Conservation (phyloP, 1,139 yeast genomes). For the Entelexis sorbosivorans region DNA sequence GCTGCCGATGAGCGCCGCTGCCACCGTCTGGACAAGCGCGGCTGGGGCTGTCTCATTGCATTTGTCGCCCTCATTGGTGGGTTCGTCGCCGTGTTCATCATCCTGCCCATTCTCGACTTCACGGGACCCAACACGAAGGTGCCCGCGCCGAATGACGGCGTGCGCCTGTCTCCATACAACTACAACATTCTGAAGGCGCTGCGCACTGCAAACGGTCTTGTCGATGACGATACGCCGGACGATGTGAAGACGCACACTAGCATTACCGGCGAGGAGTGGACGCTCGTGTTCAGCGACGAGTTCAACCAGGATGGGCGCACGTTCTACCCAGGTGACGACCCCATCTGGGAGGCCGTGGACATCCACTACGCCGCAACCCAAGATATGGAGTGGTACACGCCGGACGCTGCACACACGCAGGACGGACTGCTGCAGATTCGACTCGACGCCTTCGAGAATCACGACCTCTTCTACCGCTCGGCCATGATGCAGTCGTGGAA, state of each 20-base stretch:
- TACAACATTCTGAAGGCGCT: conserved; percentile 55
- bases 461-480: conserved; percentile 61
- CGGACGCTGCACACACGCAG: conserved; percentile 63
- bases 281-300: conserved; percentile 69
- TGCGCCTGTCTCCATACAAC: conserved; percentile 42
- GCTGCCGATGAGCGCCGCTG: conserved; percentile 59
- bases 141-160: conserved; percentile 14
- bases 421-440: conserved; percentile 56
- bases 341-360: conserved; percentile 69
- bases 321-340: conserved; percentile 74
- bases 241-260: conserved; percentile 39
- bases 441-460: conserved; percentile 64
- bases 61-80: conserved; percentile 47
- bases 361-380: conserved; percentile 67
- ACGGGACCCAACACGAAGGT: conserved; percentile 38
- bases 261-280: conserved; percentile 53
- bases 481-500: conserved; percentile 87
- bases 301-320: conserved; percentile 75
- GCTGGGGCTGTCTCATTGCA: conserved; percentile 38
- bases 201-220: conserved; percentile 39
- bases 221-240: conserved; percentile 73
- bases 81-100: conserved; percentile 52
- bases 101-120: conserved; percentile 64
- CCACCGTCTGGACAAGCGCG: conserved; percentile 41
- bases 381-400: conserved; percentile 82